A percentile compares a stretch with the other conserved stretches of the same genome.
Conservation (phyloP, 208 protist species). For the Leishmania arabica region DNA sequence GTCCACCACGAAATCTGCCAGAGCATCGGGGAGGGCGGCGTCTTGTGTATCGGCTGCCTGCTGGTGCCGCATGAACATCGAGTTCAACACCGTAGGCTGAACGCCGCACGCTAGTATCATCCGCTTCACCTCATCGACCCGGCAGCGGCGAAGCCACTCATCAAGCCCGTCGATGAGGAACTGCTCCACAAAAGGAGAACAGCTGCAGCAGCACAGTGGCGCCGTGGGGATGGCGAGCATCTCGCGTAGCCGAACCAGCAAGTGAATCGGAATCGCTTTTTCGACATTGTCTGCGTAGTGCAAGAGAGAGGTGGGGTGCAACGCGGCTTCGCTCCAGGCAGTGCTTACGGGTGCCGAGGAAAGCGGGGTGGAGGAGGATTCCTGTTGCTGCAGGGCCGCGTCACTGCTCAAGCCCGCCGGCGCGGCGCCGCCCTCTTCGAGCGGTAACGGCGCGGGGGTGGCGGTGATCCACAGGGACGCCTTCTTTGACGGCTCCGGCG, state of each 20-base stretch:
- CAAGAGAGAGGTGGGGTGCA: constrained; percentile 50
- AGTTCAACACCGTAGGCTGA: constrained; percentile 51
- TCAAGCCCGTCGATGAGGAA: constrained; percentile 83
- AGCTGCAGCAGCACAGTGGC: constrained; percentile 13
- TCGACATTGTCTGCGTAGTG: constrained; percentile 45
- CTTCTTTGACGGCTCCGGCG: not conserved
- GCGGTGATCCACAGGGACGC: constrained; percentile 10
- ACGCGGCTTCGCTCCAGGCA: constrained; percentile 30
- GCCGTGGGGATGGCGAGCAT: constrained; percentile 27
- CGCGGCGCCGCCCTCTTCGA: not conserved
- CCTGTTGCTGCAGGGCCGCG: not conserved
- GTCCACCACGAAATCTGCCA: constrained; percentile 86
- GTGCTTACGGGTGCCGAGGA: constrained; percentile 18
- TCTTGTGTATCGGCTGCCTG: not conserved
- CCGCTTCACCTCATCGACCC: constrained; percentile 43
- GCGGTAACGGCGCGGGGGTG: not conserved
- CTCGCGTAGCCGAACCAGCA: constrained; percentile 45
- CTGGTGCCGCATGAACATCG: constrained; percentile 33
- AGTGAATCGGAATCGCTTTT: constrained; percentile 47
- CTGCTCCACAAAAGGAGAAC: constrained; percentile 62
- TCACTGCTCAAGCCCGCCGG: not conserved
- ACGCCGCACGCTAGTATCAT: constrained; percentile 76
- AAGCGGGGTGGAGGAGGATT: not conserved
- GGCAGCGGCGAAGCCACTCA: constrained; percentile 52
- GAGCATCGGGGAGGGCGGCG: constrained; percentile 29